Conservation (phyloP, 768 basidiomycete species). For the Suillus hirtellus region DNA sequence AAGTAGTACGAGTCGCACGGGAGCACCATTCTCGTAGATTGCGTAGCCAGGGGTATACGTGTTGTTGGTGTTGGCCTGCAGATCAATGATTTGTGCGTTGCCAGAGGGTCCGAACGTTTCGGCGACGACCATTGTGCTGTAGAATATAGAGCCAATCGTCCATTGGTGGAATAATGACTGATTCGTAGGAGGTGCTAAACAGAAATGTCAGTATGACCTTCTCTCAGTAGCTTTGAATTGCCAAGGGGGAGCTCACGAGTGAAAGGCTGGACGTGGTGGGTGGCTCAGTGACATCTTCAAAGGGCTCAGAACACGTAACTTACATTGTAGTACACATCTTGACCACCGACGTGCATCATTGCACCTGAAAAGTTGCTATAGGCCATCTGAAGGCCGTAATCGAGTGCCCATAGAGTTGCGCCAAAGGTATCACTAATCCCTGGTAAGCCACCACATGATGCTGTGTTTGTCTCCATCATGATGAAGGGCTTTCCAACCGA, state of each 20-base stretch:
- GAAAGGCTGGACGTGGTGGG: slow-evolving; percentile 39
- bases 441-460: slow-evolving; percentile 55
- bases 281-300: not conserved
- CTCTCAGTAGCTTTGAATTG: not conserved
- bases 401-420: slow-evolving; percentile 51
- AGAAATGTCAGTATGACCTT: not conserved
- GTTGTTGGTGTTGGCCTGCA: slow-evolving; percentile 27
- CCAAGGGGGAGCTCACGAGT: slow-evolving; percentile 35
- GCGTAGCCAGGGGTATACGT: slow-evolving; percentile 47
- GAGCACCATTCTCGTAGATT: slow-evolving; percentile 66
- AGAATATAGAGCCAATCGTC: slow-evolving; percentile 43
- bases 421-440: slow-evolving; percentile 53
- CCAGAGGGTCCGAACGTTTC: slow-evolving; percentile 40
- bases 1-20: slow-evolving; percentile 44
- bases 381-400: slow-evolving; percentile 52
- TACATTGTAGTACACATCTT: slow-evolving; percentile 54
- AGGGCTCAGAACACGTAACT: slow-evolving; percentile 22
- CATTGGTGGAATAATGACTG: slow-evolving; percentile 36
- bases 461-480: slow-evolving; percentile 58
- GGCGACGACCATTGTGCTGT: slow-evolving; percentile 38
- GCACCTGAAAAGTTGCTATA: slow-evolving; percentile 47
- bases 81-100: slow-evolving; percentile 37
- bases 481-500: slow-evolving; percentile 39
- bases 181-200: slow-evolving; percentile 43
- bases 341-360: slow-evolving; percentile 49